Percentiles rank a stretch among this genome's conserved stretches.
Conservation (phyloP, 2,329 filamentous ascomycete species). For the Aspergillus clavatus region DNA sequence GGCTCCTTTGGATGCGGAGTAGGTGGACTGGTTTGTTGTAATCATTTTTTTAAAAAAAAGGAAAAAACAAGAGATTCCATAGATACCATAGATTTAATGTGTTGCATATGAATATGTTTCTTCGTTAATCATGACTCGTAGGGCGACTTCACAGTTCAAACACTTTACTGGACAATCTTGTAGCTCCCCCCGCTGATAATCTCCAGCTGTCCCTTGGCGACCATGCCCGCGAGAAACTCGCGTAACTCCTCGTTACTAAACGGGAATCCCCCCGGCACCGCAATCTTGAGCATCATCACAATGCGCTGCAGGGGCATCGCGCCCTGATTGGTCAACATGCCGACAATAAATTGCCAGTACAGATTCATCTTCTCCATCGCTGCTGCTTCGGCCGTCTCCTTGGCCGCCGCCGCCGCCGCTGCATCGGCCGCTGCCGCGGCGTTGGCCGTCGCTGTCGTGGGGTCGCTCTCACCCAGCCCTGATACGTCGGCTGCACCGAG, state of each 20-base stretch:
- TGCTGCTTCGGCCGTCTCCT: slow-evolving; percentile 50
- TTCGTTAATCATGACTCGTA: slow-evolving; percentile 1
- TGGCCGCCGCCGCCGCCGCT: slow-evolving; percentile 40
- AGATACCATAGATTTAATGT: not conserved
- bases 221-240: slow-evolving; percentile 74
- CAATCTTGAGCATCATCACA: slow-evolving; percentile 91
- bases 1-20: slow-evolving; percentile 74
- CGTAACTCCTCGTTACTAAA: slow-evolving; percentile 85
- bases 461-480: slow-evolving; percentile 16
- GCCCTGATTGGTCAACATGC: slow-evolving; percentile 90
- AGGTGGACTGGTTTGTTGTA: slow-evolving; percentile 21
- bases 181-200: slow-evolving; percentile 64
- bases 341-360: slow-evolving; percentile 88
- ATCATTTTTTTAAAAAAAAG: too few relatives aligned
- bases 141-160: too few relatives aligned
- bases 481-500: slow-evolving; percentile 18
- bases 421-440: slow-evolving; percentile 38
- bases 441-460: slow-evolving; percentile 24
- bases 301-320: slow-evolving; percentile 79
- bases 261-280: slow-evolving; percentile 79
- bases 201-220: slow-evolving; percentile 66
- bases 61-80: too few relatives aligned
- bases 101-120: not conserved
- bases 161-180: slow-evolving; percentile 43
- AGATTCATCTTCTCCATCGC: slow-evolving; percentile 65